A percentile compares a stretch with the other conserved stretches of the same genome.
phyloP scores from a whole-genome alignment of 495 filamentous ascomycete species.

The Evernia prunastri region DNA sequence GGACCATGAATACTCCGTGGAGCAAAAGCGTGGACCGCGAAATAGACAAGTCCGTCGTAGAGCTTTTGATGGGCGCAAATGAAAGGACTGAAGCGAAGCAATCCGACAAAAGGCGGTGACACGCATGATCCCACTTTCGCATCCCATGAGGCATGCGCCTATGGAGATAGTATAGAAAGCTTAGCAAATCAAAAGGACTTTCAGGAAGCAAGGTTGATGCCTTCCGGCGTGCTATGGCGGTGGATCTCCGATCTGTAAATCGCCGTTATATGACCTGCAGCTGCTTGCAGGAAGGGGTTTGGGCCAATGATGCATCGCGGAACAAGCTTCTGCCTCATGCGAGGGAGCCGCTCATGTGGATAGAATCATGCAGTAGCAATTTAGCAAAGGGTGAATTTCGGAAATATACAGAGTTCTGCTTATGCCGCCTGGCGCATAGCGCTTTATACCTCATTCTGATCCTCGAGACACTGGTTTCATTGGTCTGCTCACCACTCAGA shows the following conservation, averaged over 20 bases:
- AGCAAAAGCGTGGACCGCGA: slow-evolving; percentile 12
- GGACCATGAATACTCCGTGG: neutral
- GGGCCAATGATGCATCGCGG: neutral
- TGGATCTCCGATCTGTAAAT: slow-evolving; percentile 14
- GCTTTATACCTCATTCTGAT: slow-evolving; percentile 6
- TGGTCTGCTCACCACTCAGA: slow-evolving; percentile 7
- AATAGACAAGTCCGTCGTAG: neutral
- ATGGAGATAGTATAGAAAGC: slow-evolving; percentile 11
- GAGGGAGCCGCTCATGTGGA: neutral
- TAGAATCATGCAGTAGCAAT: neutral
- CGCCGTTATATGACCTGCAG: slow-evolving; percentile 7
- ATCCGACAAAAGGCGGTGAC: slow-evolving; percentile 6
- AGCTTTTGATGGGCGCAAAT: slow-evolving; percentile 8
- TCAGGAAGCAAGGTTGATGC: neutral
- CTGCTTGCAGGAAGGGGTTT: slow-evolving; percentile 1
- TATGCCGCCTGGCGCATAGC: slow-evolving; percentile 23
- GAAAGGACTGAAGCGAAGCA: slow-evolving; percentile 13
- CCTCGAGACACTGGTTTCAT: slow-evolving; percentile 2
- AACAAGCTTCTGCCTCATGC: slow-evolving; percentile 10
- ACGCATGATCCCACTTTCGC: neutral
- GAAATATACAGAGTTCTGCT: slow-evolving; percentile 8
- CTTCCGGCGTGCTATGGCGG: neutral
- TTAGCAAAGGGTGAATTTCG: slow-evolving; percentile 1
- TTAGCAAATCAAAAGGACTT: slow-evolving; percentile 7
- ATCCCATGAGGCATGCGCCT: neutral